Conservation (phyloP, 148 eudicot genomes). For the Dianthus caryophyllus region DNA sequence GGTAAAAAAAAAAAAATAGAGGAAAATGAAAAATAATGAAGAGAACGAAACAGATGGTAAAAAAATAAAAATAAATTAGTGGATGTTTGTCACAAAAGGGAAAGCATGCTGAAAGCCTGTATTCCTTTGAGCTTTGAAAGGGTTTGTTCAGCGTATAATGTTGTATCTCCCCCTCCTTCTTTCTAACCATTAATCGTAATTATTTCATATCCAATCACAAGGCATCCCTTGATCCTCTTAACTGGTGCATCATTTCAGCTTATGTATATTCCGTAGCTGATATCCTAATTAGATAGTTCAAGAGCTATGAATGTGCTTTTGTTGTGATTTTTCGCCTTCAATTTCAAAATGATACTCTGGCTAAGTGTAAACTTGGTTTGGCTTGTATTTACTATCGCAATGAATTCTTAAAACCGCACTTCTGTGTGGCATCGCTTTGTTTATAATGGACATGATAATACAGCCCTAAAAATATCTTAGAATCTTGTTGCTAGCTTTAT, state of each 20-base stretch:
- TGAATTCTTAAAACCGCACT: neutral
- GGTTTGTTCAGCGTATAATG: too few relatives aligned
- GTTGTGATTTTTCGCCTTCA: neutral
- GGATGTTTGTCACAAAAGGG: too few relatives aligned
- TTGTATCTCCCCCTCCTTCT: too few relatives aligned
- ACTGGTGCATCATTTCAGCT: neutral
- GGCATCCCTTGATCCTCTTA: neutral
- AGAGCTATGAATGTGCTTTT: neutral
- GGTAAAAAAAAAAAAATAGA: neutral
- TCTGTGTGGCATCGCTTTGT: neutral
- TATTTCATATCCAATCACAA: neutral
- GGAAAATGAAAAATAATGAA: neutral
- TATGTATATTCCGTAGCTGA: too few relatives aligned
- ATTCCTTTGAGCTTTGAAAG: too few relatives aligned
- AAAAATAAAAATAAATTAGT: too few relatives aligned
- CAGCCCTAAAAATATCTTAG: neutral
- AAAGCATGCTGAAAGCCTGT: too few relatives aligned
- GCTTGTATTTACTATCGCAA: neutral
- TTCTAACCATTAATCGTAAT: neutral
- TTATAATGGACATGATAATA: neutral
- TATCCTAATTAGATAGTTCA: neutral
- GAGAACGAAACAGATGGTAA: neutral
- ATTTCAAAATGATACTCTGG: neutral
- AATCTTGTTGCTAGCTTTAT: slow-evolving; percentile 2
- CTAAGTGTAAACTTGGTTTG: neutral